Base-by-base conservation (phyloP, 2,329 filamentous ascomycete species). In the Coniella vitis region DNA sequence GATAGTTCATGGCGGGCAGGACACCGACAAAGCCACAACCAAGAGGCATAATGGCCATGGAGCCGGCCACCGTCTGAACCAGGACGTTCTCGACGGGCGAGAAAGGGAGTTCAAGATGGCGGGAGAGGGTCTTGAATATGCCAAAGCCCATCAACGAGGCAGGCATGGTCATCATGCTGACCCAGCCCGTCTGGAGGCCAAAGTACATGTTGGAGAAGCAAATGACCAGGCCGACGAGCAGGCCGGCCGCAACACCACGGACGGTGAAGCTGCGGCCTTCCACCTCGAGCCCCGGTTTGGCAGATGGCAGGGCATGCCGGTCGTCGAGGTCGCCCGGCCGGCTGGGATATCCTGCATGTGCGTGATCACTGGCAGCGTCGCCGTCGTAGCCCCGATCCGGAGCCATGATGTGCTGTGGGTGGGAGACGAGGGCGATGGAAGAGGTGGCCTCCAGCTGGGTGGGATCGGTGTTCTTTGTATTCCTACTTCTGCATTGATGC, bases 201-300 rank as follows among this genome's bases (percentile, higher is more conserved):
- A 98, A 98, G 67, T 97, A 98, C 74, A 94, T 96, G 64, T 98
- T 98, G 45, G 88, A 94, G 65, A 95, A 95, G 63, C 87, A 93
- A 61, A 97, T 95, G 48, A 97, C 74, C 4, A 93, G 80, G 36
- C 93, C 93, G 55, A 98, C 93, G 3, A 79, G 71, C 5, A 95
- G 73, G 14, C 93, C 93, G 22, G 87, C 88, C 4, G 81, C 63
- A 35, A 97, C 75, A 44, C 89, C 89, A 48, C 93, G 84, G 21
- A 84, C 50, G 0, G 93, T 97, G 69, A 98, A 96, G 69, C 89
- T 90, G 40, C 79, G 79, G 45, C 74, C 90, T n/a, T 46, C 38
- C 7, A 42, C 46, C 20, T 51, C 49, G 13, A 50, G 48, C 12
- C 48, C 48, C 13, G 48, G 43, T 43, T 42, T 50, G 17, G 42